Conservation (phyloP, 805 yeast genomes). For the Metschnikowia henanensis region DNA sequence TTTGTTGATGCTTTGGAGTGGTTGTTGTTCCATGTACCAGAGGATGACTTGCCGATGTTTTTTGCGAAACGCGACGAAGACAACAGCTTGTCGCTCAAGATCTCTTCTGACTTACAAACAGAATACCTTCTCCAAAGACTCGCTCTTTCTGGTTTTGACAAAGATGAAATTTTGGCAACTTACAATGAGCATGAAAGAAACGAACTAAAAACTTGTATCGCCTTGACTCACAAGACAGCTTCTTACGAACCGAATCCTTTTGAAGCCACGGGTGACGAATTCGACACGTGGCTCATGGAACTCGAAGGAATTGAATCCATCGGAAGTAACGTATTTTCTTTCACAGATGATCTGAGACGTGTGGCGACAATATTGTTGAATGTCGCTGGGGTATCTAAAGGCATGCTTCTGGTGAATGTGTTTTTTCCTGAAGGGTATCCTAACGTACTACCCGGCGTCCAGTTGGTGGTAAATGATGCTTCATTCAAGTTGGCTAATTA, state of each 20-base stretch:
- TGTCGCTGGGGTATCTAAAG: conserved; percentile 8
- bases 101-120: conserved; percentile 51
- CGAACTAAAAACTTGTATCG: conserved; percentile 52
- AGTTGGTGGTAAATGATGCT: conserved; percentile 39
- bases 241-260: conserved; percentile 6
- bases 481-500: conserved; percentile 65
- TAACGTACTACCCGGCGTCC: conserved; percentile 64
- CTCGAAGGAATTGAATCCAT: conserved; percentile 64
- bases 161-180: conserved; percentile 56
- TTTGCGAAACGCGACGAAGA: conserved; percentile 60
- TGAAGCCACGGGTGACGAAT: conserved; percentile 25
- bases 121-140: conserved; percentile 62
- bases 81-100: conserved; percentile 55
- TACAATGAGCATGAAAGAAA: conserved; percentile 41
- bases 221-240: conserved; percentile 39
- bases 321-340: conserved; percentile 46
- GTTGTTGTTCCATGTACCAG: conserved; percentile 88
- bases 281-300: conserved; percentile 72
- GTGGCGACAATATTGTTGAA: conserved; percentile 14
- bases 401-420: conserved; percentile 22
- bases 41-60: conserved; percentile 80
- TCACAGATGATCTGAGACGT: conserved; percentile 23
- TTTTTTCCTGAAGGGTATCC: conserved; percentile 55
- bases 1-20: conserved; percentile 63
- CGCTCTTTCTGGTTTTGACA: conserved; percentile 66